Evolutionary conservation across 139 green algal species (phyloP).

Genomic region (Spirogloea muscicola): DNA sequence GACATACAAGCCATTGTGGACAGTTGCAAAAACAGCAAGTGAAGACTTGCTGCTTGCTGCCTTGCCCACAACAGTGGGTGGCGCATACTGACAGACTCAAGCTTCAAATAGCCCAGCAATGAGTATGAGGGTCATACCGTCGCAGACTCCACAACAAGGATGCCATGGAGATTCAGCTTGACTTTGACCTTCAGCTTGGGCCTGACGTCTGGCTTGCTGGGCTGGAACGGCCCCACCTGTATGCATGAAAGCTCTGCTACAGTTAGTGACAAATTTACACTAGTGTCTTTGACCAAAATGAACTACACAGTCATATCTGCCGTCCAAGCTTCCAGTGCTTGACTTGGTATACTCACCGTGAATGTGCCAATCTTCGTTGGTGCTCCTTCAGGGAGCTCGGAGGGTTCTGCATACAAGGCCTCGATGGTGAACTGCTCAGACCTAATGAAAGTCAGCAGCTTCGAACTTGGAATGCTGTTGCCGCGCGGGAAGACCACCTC

Average conservation of each 20-base stretch:
- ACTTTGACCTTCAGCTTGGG: slow-evolving; percentile 85
- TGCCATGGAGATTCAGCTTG: slow-evolving; percentile 84
- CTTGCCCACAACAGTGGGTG: too few species aligned
- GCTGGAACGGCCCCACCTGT: slow-evolving; percentile 45
- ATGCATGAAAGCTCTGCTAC: slow-evolving; percentile 4
- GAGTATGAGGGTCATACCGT: too few species aligned
- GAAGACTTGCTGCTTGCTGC: too few species aligned
- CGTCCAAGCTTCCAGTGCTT: too few species aligned
- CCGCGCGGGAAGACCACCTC: slow-evolving; percentile 35
- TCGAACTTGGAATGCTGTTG: slow-evolving; percentile 73
- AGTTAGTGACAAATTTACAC: too few species aligned
- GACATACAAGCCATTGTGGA: too few species aligned
- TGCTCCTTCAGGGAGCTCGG: slow-evolving; percentile 54
- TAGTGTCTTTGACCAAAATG: too few species aligned
- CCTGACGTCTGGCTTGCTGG: slow-evolving; percentile 53
- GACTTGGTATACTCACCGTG: too few species aligned
- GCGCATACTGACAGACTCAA: too few species aligned
- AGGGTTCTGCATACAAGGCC: slow-evolving; percentile 62
- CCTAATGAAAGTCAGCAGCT: slow-evolving; percentile 89
- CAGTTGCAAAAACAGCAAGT: too few species aligned
- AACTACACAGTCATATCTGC: too few species aligned
- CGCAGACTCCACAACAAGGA: slow-evolving; percentile 73
- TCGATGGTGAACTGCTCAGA: slow-evolving; percentile 72
- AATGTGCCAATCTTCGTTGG: slow-evolving; percentile 54
- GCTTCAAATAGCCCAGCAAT: too few species aligned